Conservation (phyloP, 2,329 filamentous ascomycete genomes). For the Fusarium globosum region DNA sequence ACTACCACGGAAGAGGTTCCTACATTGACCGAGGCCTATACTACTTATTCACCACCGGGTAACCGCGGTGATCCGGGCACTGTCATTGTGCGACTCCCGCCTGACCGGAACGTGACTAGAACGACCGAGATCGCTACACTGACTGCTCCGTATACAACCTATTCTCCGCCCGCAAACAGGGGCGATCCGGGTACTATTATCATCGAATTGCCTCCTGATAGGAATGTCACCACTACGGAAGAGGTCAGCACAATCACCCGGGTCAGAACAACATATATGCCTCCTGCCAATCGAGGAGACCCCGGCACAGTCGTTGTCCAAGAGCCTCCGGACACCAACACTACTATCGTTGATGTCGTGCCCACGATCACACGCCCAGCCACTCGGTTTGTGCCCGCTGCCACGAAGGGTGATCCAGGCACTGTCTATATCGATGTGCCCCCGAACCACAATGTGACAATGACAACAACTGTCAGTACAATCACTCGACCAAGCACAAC, state of each 20-base stretch:
- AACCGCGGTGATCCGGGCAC: constrained; percentile 17
- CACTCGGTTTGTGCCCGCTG: constrained; percentile 10
- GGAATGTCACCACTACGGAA: constrained; percentile 19
- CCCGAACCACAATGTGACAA: constrained; percentile 21
- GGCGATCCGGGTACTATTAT: constrained; percentile 25
- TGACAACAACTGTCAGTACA: constrained; percentile 21
- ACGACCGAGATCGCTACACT: constrained; percentile 3
- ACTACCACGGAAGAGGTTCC: constrained; percentile 6
- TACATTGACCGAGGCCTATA: constrained; percentile 4
- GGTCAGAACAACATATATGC: constrained; percentile 1
- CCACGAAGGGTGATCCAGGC: constrained; percentile 13
- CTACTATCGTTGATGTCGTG: constrained; percentile 15
- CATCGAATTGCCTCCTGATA: constrained; percentile 19
- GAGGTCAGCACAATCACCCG: background rate
- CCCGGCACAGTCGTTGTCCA: constrained; percentile 26
- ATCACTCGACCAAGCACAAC: constrained; percentile 25
- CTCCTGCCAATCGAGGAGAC: constrained; percentile 16
- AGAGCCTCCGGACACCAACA: constrained; percentile 17
- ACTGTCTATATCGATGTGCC: constrained; percentile 25
- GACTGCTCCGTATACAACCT: constrained; percentile 8
- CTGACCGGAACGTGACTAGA: constrained; percentile 17
- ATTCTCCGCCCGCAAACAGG: constrained; percentile 7
- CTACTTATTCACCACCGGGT: constrained; percentile 13
- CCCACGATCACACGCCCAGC: constrained; percentile 14
- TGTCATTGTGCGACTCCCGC: constrained; percentile 11